Percentiles rank a stretch among this genome's conserved stretches.
These are phyloP conservation scores for Fusarium sp. DNA, from an alignment of 2,329 filamentous ascomycete species.

Conservation along the genomic window DNA sequence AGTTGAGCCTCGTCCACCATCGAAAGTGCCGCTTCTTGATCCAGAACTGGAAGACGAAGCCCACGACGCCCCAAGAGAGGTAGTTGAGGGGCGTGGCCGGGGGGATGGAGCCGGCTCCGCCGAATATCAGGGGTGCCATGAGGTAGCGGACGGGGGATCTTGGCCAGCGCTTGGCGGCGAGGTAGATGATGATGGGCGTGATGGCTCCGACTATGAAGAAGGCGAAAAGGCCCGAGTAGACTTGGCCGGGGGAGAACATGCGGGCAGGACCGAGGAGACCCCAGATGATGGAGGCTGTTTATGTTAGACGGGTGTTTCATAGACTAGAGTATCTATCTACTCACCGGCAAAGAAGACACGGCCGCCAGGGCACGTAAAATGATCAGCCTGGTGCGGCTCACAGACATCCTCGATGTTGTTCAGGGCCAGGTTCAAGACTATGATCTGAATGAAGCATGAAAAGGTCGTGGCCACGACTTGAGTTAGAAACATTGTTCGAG, in stretches of 20 bases:
- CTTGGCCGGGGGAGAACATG: slow-evolving; percentile 71
- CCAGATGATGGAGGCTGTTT: slow-evolving; percentile 72
- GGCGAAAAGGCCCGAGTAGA: slow-evolving; percentile 69
- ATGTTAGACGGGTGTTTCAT: slow-evolving; percentile 9
- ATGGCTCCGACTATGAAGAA: slow-evolving; percentile 69
- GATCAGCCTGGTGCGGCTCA: slow-evolving; percentile 63
- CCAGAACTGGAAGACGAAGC: slow-evolving; percentile 75
- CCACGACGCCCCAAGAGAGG: slow-evolving; percentile 77
- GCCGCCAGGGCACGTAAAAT: slow-evolving; percentile 72
- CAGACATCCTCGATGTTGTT: slow-evolving; percentile 73
- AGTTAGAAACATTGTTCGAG: slow-evolving; percentile 72
- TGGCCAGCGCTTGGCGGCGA: slow-evolving; percentile 60
- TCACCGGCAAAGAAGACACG: slow-evolving; percentile 71
- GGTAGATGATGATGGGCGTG: slow-evolving; percentile 63
- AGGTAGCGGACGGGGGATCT: slow-evolving; percentile 61
- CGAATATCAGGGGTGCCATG: slow-evolving; percentile 72
- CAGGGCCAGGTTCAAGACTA: slow-evolving; percentile 71
- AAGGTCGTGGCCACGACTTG: slow-evolving; percentile 74
- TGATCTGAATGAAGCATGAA: slow-evolving; percentile 73
- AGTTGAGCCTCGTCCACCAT: slow-evolving; percentile 82
- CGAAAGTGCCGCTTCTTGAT: slow-evolving; percentile 71
- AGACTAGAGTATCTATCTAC: slow-evolving; percentile 1
- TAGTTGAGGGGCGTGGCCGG: slow-evolving; percentile 80
- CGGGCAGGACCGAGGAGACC: slow-evolving; percentile 72
- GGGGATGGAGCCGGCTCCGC: slow-evolving; percentile 67